These are phyloP conservation scores for Malassezia vespertilionis DNA, from an alignment of 1,284 basidiomycete genomes.

Conservation along the genomic window DNA sequence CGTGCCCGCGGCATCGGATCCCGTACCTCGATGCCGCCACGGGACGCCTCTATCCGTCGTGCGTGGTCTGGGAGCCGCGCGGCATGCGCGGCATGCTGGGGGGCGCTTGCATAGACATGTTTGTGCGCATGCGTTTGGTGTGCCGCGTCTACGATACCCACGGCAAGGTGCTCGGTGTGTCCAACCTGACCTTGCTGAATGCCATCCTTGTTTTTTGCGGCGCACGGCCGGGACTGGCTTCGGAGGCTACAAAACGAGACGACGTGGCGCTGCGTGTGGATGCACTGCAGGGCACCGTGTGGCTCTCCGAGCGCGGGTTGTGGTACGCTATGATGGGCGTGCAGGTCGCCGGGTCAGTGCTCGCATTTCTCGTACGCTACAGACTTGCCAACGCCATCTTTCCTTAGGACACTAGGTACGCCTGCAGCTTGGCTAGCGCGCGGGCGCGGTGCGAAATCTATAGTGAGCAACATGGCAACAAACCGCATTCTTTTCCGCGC, in stretches of 20 bases:
- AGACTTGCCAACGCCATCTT: constrained; percentile 36
- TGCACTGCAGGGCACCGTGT: constrained; percentile 14
- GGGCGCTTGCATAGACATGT: constrained; percentile 13
- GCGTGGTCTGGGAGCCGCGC: constrained; percentile 5
- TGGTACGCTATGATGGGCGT: constrained; percentile 33
- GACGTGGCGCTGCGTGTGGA: not conserved
- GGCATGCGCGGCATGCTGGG: not conserved
- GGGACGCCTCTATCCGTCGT: constrained; percentile 8
- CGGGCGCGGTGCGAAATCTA: constrained; percentile 18
- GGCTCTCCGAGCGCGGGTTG: constrained; percentile 24
- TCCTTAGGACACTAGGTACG: constrained; percentile 15
- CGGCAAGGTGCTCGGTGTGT: constrained; percentile 22
- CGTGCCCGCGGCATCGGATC: constrained; percentile 83
- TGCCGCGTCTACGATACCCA: constrained; percentile 19
- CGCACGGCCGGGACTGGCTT: constrained; percentile 9
- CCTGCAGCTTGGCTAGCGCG: constrained; percentile 11
- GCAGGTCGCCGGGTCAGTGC: constrained; percentile 26
- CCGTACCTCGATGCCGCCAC: constrained; percentile 51
- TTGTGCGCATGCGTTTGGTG: constrained; percentile 20
- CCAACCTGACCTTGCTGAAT: constrained; percentile 43
- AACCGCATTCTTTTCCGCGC: constrained; percentile 65
- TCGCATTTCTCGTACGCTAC: constrained; percentile 41
- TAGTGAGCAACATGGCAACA: not conserved
- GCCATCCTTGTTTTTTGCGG: constrained; percentile 36
- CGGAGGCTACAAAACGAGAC: not conserved